These are phyloP conservation scores for Phytophthora sp. DNA, from an alignment of 352 stramenopile species.

Conservation along the genomic window DNA sequence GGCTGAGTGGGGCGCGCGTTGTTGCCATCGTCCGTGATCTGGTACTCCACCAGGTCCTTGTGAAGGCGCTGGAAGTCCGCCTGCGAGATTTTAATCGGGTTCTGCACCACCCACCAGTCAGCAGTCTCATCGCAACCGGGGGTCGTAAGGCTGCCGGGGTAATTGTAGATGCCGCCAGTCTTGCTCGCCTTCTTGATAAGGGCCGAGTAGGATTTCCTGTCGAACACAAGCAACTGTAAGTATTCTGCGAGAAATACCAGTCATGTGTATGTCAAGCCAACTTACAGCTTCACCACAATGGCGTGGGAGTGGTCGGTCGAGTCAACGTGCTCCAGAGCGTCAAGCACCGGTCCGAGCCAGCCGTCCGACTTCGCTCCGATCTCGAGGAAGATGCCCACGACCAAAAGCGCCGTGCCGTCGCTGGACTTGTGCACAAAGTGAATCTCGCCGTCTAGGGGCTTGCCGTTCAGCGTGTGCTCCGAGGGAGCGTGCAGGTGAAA, in stretches of 20 bases:
- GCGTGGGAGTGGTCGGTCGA: constrained; percentile 12
- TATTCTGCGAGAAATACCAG: too few species aligned
- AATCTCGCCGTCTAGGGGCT: constrained; percentile 53
- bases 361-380: constrained; percentile 19
- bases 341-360: constrained; percentile 41
- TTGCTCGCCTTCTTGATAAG: constrained; percentile 21
- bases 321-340: constrained; percentile 39
- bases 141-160: constrained; percentile 70
- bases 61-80: constrained; percentile 42
- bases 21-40: constrained; percentile 48
- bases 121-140: constrained; percentile 57
- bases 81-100: constrained; percentile 48
- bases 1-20: constrained; percentile 48
- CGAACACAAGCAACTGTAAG: too few species aligned
- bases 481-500: constrained; percentile 64
- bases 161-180: constrained; percentile 53
- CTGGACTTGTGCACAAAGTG: constrained; percentile 64
- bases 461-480: constrained; percentile 63
- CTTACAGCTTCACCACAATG: constrained; percentile 37
- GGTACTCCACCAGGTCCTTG: constrained; percentile 35
- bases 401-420: constrained; percentile 41
- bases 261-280: too few species aligned
- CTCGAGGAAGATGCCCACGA: constrained; percentile 46
- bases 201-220: constrained; percentile 42
- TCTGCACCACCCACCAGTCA: constrained; percentile 71